phyloP scores from a whole-genome alignment of 2,329 filamentous ascomycete species.

The Penicillium freii region DNA sequence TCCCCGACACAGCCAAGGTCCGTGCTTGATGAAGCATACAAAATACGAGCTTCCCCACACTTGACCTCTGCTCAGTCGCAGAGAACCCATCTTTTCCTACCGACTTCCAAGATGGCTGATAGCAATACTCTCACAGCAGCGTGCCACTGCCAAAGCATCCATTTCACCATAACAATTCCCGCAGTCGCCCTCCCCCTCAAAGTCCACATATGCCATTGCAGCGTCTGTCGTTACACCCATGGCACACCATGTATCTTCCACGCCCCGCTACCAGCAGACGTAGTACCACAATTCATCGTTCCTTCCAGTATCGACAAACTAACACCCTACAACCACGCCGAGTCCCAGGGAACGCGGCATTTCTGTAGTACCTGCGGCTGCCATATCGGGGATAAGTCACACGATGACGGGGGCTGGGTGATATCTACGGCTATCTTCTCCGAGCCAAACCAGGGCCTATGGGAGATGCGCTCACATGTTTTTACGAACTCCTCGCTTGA shows the following conservation, averaged over 20 bases:
- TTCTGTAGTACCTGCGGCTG: conserved; percentile 49
- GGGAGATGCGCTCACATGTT: conserved; percentile 20
- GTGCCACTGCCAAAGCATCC: conserved; percentile 26
- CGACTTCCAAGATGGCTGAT: conserved; percentile 6
- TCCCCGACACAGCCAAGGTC: background rate
- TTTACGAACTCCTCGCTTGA: conserved; percentile 19
- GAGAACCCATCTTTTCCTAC: too few species aligned
- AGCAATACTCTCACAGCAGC: conserved; percentile 22
- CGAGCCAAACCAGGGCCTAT: conserved; percentile 15
- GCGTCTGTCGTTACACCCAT: conserved; percentile 43
- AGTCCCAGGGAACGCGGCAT: conserved; percentile 31
- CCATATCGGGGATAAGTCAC: conserved; percentile 26
- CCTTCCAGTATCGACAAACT: conserved; percentile 21
- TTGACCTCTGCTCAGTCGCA: background rate
- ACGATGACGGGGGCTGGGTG: conserved; percentile 16
- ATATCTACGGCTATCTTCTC: conserved; percentile 28
- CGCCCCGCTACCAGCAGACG: conserved; percentile 18
- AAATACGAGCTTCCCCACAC: conserved; percentile 2
- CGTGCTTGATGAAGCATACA: background rate
- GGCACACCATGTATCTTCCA: conserved; percentile 35
- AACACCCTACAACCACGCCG: conserved; percentile 33
- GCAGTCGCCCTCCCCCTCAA: conserved; percentile 37
- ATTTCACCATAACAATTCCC: conserved; percentile 39
- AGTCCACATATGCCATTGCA: conserved; percentile 47
- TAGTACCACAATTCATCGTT: conserved; percentile 24